Conservation (phyloP, 2,329 filamentous ascomycete genomes). For the Hymenoscyphus scutula region DNA sequence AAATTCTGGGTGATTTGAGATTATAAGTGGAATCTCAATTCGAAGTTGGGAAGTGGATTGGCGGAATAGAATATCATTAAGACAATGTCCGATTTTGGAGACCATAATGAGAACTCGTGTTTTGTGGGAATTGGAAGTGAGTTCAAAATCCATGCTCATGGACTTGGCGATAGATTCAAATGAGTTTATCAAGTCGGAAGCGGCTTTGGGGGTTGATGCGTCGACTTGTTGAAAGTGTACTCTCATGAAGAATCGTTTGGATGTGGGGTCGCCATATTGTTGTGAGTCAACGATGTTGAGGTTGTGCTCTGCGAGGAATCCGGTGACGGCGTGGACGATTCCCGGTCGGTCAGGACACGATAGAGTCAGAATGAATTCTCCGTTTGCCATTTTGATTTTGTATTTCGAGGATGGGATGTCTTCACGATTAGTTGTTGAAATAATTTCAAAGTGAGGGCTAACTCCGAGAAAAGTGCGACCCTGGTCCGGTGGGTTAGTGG, state of each 20-base stretch:
- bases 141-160: slow-evolving; percentile 68
- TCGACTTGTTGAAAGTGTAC: slow-evolving; percentile 70
- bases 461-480: background rate
- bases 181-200: slow-evolving; percentile 49
- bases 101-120: slow-evolving; percentile 83
- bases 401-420: background rate
- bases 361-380: slow-evolving; percentile 64
- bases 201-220: slow-evolving; percentile 40
- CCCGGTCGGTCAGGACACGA: slow-evolving; percentile 82
- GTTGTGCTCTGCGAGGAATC: slow-evolving; percentile 67
- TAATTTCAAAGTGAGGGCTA: background rate
- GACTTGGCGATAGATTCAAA: slow-evolving; percentile 61
- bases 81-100: slow-evolving; percentile 82
- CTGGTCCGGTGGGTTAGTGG: background rate
- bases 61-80: slow-evolving; percentile 81
- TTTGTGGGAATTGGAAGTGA: slow-evolving; percentile 67
- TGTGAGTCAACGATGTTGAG: slow-evolving; percentile 83
- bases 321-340: slow-evolving; percentile 82
- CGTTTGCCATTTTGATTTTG: slow-evolving; percentile 3
- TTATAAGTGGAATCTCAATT: slow-evolving; percentile 73
- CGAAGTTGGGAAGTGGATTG: slow-evolving; percentile 68
- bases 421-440: background rate
- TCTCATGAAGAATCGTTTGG: slow-evolving; percentile 82
- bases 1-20: slow-evolving; percentile 80
- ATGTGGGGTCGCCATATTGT: slow-evolving; percentile 75